Conservation (phyloP, 2,329 filamentous ascomycete species). For the Aureobasidium namibiae region DNA sequence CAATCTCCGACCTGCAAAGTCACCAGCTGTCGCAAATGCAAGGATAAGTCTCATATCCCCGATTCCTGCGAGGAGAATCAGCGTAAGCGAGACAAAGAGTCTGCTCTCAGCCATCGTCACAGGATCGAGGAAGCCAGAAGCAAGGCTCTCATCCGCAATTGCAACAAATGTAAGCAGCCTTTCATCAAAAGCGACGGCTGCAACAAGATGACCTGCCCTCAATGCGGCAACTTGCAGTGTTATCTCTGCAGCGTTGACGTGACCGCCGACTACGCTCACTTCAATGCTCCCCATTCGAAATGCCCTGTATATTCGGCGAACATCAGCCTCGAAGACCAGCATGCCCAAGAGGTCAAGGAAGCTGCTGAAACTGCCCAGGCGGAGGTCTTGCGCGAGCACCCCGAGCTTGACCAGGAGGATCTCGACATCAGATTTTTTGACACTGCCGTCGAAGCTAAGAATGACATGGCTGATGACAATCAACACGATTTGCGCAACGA, state of each 20-base stretch:
- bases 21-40: slow-evolving; percentile 50
- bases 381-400: slow-evolving; percentile 50
- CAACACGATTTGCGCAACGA: neutral
- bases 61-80: slow-evolving; percentile 59
- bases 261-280: slow-evolving; percentile 58
- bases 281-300: slow-evolving; percentile 48
- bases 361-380: slow-evolving; percentile 53
- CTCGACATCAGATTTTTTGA: slow-evolving; percentile 55
- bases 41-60: slow-evolving; percentile 61
- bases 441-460: neutral
- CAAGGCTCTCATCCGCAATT: slow-evolving; percentile 65
- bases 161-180: slow-evolving; percentile 62
- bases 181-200: slow-evolving; percentile 75
- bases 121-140: slow-evolving; percentile 79
- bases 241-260: slow-evolving; percentile 63
- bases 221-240: slow-evolving; percentile 48
- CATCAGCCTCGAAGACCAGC: slow-evolving; percentile 41
- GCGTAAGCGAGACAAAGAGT: slow-evolving; percentile 42
- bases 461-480: neutral
- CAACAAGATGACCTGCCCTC: slow-evolving; percentile 72
- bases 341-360: slow-evolving; percentile 53
- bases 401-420: slow-evolving; percentile 49
- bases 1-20: slow-evolving; percentile 55
- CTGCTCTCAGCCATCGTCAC: slow-evolving; percentile 53
- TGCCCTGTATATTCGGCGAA: slow-evolving; percentile 61